Conservation (phyloP, 2,329 filamentous ascomycete genomes). For the Colletotrichum sp. region DNA sequence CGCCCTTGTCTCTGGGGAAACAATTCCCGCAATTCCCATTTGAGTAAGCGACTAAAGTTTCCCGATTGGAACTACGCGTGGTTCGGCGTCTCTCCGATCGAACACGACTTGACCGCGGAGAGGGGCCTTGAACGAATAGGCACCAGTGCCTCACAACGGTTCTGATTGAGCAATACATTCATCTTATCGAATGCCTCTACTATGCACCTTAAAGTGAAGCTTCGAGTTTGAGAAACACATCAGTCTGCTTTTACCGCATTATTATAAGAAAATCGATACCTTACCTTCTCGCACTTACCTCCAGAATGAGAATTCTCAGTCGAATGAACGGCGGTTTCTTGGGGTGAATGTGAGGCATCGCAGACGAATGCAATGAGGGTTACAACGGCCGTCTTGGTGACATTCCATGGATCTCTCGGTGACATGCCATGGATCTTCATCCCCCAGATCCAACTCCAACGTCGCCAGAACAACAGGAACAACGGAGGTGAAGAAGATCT, state of each 20-base stretch:
- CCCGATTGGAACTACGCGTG: background rate
- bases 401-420: rapidly evolving
- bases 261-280: rapidly evolving
- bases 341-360: background rate
- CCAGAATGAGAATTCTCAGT: background rate
- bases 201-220: background rate
- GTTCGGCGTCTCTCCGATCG: background rate
- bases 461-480: background rate
- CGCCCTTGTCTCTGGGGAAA: background rate
- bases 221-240: background rate
- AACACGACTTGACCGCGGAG: background rate
- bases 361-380: background rate
- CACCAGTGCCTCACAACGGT: background rate
- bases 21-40: slow-evolving; percentile 1
- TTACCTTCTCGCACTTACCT: background rate
- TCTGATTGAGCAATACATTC: background rate
- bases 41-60: background rate
- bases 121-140: background rate
- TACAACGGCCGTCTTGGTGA: background rate
- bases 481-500: background rate
- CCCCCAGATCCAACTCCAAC: background rate
- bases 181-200: background rate
- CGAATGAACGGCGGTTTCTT: background rate
- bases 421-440: rapidly evolving
- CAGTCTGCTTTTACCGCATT: background rate